These are phyloP conservation scores for Rhizopus stolonifer DNA, from an alignment of 371 early-diverging fungal species.

Conservation along the genomic window DNA sequence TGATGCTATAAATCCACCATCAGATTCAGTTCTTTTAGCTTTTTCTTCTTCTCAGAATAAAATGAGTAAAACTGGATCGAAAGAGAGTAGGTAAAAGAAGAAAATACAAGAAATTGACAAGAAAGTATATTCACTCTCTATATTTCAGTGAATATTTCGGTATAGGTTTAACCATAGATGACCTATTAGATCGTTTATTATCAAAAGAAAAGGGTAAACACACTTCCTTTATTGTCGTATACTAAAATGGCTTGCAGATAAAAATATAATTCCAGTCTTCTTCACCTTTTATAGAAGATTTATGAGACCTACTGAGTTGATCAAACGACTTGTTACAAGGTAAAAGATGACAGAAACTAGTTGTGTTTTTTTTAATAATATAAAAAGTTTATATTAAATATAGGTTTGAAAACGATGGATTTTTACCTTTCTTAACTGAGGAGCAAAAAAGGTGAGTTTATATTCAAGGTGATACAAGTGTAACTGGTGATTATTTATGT, in stretches of 20 bases:
- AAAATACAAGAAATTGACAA: neutral
- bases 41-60: constrained; percentile 13
- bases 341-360: constrained; percentile 11
- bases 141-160: constrained; percentile 36
- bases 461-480: neutral
- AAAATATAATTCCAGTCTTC: constrained; percentile 45
- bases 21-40: constrained; percentile 7
- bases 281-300: constrained; percentile 57
- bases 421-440: constrained; percentile 29
- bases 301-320: constrained; percentile 54
- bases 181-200: constrained; percentile 37
- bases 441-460: constrained; percentile 33
- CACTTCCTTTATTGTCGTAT: constrained; percentile 15
- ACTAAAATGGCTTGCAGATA: constrained; percentile 21
- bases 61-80: constrained; percentile 36
- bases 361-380: constrained; percentile 2
- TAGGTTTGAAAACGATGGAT: constrained; percentile 40
- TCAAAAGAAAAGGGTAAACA: constrained; percentile 22
- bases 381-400: neutral
- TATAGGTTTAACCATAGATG: constrained; percentile 38
- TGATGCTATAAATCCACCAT: constrained; percentile 11
- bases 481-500: constrained; percentile 15
- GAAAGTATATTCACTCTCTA: constrained; percentile 5
- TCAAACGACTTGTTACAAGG: constrained; percentile 46
- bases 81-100: constrained; percentile 40